phyloP scores from a whole-genome alignment of 164 flowering plant genomes.

The Tetrastigma voinierianum region DNA sequence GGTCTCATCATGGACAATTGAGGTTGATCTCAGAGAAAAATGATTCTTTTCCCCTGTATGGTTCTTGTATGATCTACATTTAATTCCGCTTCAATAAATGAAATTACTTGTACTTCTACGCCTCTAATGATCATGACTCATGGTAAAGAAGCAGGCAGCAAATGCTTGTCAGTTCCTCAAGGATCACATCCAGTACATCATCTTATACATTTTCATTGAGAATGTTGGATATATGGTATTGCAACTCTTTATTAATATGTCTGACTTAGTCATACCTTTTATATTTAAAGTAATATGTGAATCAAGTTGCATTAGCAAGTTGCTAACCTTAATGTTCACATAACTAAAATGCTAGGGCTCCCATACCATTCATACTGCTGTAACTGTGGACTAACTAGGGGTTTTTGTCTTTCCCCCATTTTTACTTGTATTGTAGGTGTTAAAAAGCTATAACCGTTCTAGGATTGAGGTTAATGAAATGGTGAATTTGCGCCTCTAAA shows the following conservation, averaged over 20 bases:
- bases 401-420: no score
- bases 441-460: no score
- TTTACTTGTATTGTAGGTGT: no score
- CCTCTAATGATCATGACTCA: slow-evolving; percentile 87
- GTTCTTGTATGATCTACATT: background rate
- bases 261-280: background rate
- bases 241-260: background rate
- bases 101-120: slow-evolving; percentile 22
- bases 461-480: no score
- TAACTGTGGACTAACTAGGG: no score
- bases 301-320: no score
- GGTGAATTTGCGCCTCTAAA: no score
- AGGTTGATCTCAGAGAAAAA: background rate
- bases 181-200: slow-evolving; percentile 80
- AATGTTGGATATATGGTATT: background rate
- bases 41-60: background rate
- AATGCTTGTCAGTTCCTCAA: slow-evolving; percentile 78
- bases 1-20: background rate
- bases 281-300: no score
- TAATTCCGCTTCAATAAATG: background rate
- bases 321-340: no score
- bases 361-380: no score
- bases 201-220: background rate
- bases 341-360: no score
- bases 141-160: slow-evolving; percentile 46